Evolutionary conservation across 768 basidiomycete genomes (phyloP).

Genomic region (Trametes cubensis): DNA sequence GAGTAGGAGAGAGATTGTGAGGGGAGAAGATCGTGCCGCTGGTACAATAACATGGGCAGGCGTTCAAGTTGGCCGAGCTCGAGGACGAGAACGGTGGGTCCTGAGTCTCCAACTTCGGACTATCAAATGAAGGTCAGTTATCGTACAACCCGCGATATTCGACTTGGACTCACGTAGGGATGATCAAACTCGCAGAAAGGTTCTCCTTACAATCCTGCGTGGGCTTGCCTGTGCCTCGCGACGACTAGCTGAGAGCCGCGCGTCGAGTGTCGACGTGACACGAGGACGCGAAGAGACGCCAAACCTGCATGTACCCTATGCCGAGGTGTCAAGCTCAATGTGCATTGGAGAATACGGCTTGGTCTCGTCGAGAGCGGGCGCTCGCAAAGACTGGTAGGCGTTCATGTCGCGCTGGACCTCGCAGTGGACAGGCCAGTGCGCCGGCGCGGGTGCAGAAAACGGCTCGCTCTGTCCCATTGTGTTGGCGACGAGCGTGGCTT

Average conservation of each 20-base stretch:
- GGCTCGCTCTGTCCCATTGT: slow-evolving; percentile 24
- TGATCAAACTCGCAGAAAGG: slow-evolving; percentile 45
- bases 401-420: slow-evolving; percentile 50
- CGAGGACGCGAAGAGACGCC: slow-evolving; percentile 47
- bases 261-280: slow-evolving; percentile 58
- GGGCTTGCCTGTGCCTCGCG: slow-evolving; percentile 56
- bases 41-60: slow-evolving; percentile 35
- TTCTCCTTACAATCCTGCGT: slow-evolving; percentile 49
- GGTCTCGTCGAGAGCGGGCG: slow-evolving; percentile 41
- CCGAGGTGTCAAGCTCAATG: slow-evolving; percentile 40
- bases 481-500: slow-evolving; percentile 36
- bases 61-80: slow-evolving; percentile 44
- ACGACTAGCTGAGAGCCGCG: slow-evolving; percentile 62
- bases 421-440: no score
- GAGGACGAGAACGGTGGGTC: slow-evolving; percentile 49
- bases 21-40: slow-evolving; percentile 28
- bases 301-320: slow-evolving; percentile 38
- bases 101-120: slow-evolving; percentile 46
- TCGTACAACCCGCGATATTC: background rate
- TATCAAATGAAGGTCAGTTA: slow-evolving; percentile 17
- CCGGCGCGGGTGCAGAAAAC: slow-evolving; percentile 25
- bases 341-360: slow-evolving; percentile 49
- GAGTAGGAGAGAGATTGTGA: slow-evolving; percentile 1
- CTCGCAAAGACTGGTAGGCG: slow-evolving; percentile 28
- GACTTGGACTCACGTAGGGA: slow-evolving; percentile 47